Evolutionary conservation across 495 filamentous ascomycete genomes (phyloP).

Genomic region (Barbatosphaeria neglecta): DNA sequence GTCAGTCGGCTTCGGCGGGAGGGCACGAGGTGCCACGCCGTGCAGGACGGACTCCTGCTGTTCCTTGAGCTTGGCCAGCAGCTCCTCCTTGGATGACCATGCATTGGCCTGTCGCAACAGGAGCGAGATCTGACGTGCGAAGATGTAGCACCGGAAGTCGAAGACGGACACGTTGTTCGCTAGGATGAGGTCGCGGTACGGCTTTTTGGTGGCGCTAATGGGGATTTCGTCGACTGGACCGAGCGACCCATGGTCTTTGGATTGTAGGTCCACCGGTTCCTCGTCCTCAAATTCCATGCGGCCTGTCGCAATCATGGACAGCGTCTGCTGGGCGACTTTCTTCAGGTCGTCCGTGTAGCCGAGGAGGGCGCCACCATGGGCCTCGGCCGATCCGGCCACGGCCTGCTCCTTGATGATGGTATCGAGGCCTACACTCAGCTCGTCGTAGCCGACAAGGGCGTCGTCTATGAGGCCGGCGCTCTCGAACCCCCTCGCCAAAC

Average conservation of each 20-base stretch:
- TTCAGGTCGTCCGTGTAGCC: conserved; percentile 61
- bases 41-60: conserved; percentile 40
- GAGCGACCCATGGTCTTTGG: conserved; percentile 11
- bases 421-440: conserved; percentile 77
- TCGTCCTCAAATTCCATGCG: conserved; percentile 30
- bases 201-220: conserved; percentile 61
- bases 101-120: conserved; percentile 73
- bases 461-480: conserved; percentile 94
- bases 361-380: conserved; percentile 56
- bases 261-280: conserved; percentile 35
- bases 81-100: conserved; percentile 41
- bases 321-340: conserved; percentile 39
- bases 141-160: conserved; percentile 91
- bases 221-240: conserved; percentile 42
- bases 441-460: conserved; percentile 84
- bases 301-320: conserved; percentile 16
- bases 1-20: conserved; percentile 31
- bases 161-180: conserved; percentile 96
- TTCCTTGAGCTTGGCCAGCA: conserved; percentile 45
- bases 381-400: conserved; percentile 34
- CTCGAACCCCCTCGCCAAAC: conserved; percentile 84
- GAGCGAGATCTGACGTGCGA: conserved; percentile 75
- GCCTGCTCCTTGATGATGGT: conserved; percentile 66
- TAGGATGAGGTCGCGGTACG: conserved; percentile 84
- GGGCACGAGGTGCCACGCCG: conserved; percentile 38